Percentiles rank a stretch among this genome's conserved stretches.
phyloP scores from a whole-genome alignment of 768 basidiomycete genomes.

The Boletales sp. region DNA sequence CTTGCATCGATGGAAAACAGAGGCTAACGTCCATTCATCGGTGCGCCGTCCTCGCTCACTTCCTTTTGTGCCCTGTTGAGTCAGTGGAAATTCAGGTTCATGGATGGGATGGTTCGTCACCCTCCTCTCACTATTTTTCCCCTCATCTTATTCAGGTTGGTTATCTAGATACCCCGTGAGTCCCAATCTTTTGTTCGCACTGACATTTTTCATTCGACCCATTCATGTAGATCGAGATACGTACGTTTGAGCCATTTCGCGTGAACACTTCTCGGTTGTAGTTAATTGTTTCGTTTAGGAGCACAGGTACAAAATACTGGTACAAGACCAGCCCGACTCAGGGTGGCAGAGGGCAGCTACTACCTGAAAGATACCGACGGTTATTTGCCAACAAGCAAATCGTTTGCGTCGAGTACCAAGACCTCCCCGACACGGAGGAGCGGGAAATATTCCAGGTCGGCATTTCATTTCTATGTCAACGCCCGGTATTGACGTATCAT shows the following conservation, averaged over 20 bases:
- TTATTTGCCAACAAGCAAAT: constrained; percentile 72
- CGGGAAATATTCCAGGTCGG: constrained; percentile 71
- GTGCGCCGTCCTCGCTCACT: constrained; percentile 34
- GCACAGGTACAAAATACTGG: constrained; percentile 45
- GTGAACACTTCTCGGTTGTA: neutral
- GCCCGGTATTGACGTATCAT: neutral
- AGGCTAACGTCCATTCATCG: constrained; percentile 69
- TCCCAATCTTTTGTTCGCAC: neutral
- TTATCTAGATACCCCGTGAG: constrained; percentile 54
- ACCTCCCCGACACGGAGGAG: constrained; percentile 53
- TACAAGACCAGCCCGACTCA: constrained; percentile 35
- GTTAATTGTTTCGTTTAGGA: constrained; percentile 3
- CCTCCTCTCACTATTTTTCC: neutral
- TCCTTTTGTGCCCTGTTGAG: neutral
- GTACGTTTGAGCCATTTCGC: constrained; percentile 32
- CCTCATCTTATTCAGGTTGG: constrained; percentile 5
- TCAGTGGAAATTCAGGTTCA: constrained; percentile 43
- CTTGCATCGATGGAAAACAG: constrained; percentile 82
- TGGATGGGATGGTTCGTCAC: constrained; percentile 61
- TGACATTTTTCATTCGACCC: neutral
- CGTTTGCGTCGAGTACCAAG: constrained; percentile 73
- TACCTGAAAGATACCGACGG: constrained; percentile 55
- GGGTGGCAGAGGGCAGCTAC: constrained; percentile 27
- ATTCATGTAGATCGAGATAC: constrained; percentile 37
- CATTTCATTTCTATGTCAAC: neutral